phyloP scores from a whole-genome alignment of 2,329 filamentous ascomycete genomes.

The Colletotrichum sp. region DNA sequence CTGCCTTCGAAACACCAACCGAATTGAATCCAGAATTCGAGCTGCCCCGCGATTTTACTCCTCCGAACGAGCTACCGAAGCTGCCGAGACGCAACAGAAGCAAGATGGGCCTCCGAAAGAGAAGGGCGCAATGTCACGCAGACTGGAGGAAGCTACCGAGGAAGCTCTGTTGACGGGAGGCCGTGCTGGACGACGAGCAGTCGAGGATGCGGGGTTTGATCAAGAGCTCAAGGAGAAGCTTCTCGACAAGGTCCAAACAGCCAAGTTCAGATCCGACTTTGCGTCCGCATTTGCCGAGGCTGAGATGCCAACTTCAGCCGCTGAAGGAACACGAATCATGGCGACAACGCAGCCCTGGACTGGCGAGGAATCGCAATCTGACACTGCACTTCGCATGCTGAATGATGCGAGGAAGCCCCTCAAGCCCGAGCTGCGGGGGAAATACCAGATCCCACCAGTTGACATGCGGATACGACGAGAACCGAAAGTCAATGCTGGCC shows the following conservation, averaged over 20 bases:
- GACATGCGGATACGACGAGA: conserved; percentile 55
- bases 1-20: background rate
- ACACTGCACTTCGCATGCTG: conserved; percentile 84
- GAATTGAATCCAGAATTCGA: background rate
- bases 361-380: conserved; percentile 75
- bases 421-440: conserved; percentile 50
- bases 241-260: conserved; percentile 59
- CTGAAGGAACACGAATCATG: conserved; percentile 70
- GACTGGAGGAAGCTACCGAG: conserved; percentile 67
- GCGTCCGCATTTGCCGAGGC: conserved; percentile 53
- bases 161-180: conserved; percentile 65
- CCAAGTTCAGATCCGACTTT: conserved; percentile 59
- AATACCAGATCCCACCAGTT: conserved; percentile 50
- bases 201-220: conserved; percentile 69
- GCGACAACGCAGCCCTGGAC: conserved; percentile 77
- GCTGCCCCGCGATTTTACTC: background rate
- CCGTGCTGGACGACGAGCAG: conserved; percentile 61
- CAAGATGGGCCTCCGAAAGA: background rate
- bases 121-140: conserved; percentile 57
- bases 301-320: conserved; percentile 60
- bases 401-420: conserved; percentile 80
- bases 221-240: conserved; percentile 66
- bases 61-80: conserved; percentile 3
- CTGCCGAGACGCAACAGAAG: background rate
- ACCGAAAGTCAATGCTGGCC: conserved; percentile 44